These are phyloP conservation scores for Protomyces lactucae-debilis DNA, from an alignment of 1,139 yeast species.

Conservation along the genomic window DNA sequence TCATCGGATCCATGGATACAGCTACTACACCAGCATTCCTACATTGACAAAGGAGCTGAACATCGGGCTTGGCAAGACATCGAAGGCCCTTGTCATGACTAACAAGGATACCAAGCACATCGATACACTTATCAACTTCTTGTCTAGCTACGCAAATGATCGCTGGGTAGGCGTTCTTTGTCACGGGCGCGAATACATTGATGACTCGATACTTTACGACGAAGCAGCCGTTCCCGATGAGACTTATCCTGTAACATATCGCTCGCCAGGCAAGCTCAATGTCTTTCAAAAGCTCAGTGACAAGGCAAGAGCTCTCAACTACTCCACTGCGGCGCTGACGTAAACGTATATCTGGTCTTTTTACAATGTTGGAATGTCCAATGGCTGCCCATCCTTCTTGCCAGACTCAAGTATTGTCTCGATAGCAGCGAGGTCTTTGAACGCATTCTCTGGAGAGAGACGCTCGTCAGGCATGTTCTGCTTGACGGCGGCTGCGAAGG, in stretches of 20 bases:
- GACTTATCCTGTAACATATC: conserved; percentile 4
- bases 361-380: not conserved
- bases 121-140: conserved; percentile 9
- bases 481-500: not conserved
- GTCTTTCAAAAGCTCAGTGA: not conserved
- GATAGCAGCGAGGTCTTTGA: not conserved
- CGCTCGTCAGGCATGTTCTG: not conserved
- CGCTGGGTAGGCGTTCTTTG: conserved; percentile 5
- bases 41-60: not conserved
- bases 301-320: not conserved
- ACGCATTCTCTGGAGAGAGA: not conserved
- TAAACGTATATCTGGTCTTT: not conserved
- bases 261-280: conserved; percentile 3
- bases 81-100: not conserved
- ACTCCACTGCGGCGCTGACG: not conserved
- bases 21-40: conserved; percentile 11
- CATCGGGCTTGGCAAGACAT: not conserved
- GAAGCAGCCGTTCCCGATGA: not conserved
- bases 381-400: not conserved
- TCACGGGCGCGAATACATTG: not conserved
- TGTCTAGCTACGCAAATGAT: not conserved
- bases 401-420: not conserved
- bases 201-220: conserved; percentile 5
- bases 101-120: not conserved
- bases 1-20: not conserved